These are phyloP conservation scores for Apophysomyces trapeziformis DNA, from an alignment of 371 early-diverging fungal species.

Conservation along the genomic window DNA sequence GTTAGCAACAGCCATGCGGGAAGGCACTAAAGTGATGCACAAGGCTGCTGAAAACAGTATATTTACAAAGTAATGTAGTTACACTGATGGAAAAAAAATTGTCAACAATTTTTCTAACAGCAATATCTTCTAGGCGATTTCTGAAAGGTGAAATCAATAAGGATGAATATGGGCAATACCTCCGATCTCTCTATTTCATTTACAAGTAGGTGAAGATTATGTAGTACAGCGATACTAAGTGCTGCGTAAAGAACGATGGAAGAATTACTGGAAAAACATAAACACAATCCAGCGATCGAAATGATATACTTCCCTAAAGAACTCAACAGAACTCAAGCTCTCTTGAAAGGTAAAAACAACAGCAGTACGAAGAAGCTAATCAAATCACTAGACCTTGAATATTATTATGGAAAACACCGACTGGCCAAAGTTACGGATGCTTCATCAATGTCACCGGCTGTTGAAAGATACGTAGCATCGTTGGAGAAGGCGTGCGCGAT, in stretches of 20 bases:
- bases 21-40: conserved; percentile 65
- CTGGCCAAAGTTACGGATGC: conserved; percentile 39
- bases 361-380: not conserved
- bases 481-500: conserved; percentile 50
- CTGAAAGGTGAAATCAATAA: conserved; percentile 50
- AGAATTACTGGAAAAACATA: conserved; percentile 51
- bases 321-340: conserved; percentile 46
- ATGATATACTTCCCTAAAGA: conserved; percentile 62
- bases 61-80: conserved; percentile 51
- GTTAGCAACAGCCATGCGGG: conserved; percentile 53
- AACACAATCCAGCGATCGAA: conserved; percentile 51
- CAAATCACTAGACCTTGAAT: conserved; percentile 48
- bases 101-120: not conserved
- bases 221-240: not conserved
- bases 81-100: not conserved
- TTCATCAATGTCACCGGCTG: conserved; percentile 58
- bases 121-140: conserved; percentile 36
- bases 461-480: conserved; percentile 50
- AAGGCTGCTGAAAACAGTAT: conserved; percentile 62
- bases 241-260: conserved; percentile 50
- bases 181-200: conserved; percentile 50
- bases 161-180: conserved; percentile 54
- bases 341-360: conserved; percentile 37
- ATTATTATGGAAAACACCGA: conserved; percentile 56
- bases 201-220: conserved; percentile 41